These are phyloP conservation scores for Penicillium odoratum DNA, from an alignment of 495 filamentous ascomycete genomes.

Conservation along the genomic window DNA sequence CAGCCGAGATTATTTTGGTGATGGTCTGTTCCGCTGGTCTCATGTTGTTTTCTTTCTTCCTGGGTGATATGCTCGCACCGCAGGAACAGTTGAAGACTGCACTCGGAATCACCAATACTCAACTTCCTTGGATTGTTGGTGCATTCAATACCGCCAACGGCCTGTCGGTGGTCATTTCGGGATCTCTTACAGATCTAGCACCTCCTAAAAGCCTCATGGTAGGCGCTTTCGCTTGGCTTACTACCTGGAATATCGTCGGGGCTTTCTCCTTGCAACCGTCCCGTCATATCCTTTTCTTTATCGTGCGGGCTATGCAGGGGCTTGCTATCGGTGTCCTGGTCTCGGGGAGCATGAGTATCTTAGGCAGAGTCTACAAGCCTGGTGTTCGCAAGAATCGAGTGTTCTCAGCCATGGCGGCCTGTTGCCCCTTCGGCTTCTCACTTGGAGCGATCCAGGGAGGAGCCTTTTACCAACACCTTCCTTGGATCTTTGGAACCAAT, in stretches of 20 bases:
- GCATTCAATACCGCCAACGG: slow-evolving; percentile 43
- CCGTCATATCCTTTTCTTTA: slow-evolving; percentile 28
- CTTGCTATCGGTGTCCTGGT: slow-evolving; percentile 30
- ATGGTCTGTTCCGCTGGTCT: slow-evolving; percentile 45
- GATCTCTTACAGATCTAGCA: slow-evolving; percentile 43
- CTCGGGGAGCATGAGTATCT: slow-evolving; percentile 31
- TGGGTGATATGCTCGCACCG: slow-evolving; percentile 41
- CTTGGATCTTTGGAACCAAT: slow-evolving; percentile 33
- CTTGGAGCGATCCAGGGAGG: slow-evolving; percentile 31
- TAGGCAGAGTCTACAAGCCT: slow-evolving; percentile 32
- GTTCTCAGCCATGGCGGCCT: slow-evolving; percentile 32
- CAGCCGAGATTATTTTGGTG: slow-evolving; percentile 40
- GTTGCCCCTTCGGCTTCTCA: slow-evolving; percentile 27
- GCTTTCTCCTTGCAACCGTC: slow-evolving; percentile 38
- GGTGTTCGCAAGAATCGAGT: slow-evolving; percentile 32
- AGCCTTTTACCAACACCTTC: slow-evolving; percentile 23
- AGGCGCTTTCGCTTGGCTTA: slow-evolving; percentile 42
- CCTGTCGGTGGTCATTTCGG: slow-evolving; percentile 44
- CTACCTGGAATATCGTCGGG: slow-evolving; percentile 41
- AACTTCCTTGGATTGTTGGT: slow-evolving; percentile 45
- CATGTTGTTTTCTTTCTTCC: slow-evolving; percentile 44
- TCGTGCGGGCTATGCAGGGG: slow-evolving; percentile 33
- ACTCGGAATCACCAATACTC: slow-evolving; percentile 36
- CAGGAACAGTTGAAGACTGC: slow-evolving; percentile 37
- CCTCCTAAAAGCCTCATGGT: slow-evolving; percentile 43